These are phyloP conservation scores for Stevia rebaudiana DNA, from an alignment of 140 eudicot species.

Conservation along the genomic window DNA sequence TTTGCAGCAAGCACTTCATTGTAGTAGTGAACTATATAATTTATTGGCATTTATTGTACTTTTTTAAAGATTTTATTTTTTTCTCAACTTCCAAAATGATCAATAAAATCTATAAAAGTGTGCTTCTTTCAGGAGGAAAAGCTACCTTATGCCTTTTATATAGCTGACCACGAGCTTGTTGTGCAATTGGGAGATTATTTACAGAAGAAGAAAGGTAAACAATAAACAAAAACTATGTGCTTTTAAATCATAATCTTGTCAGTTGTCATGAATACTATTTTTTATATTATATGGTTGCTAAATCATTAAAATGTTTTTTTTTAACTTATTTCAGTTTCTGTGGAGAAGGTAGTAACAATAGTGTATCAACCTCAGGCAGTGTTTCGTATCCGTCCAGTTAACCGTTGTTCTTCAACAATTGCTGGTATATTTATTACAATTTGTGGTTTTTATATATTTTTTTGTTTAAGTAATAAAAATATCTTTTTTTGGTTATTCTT, in stretches of 20 bases:
- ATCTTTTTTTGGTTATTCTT: not conserved
- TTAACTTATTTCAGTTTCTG: conserved; percentile 72
- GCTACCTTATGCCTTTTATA: conserved; percentile 88
- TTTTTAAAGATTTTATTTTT: not conserved
- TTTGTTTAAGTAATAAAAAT: not conserved
- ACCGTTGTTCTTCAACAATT: conserved; percentile 91
- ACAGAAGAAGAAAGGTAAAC: conserved; percentile 64
- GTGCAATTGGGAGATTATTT: conserved; percentile 67
- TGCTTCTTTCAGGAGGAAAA: conserved; percentile 65
- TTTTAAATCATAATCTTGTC: not conserved
- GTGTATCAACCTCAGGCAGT: conserved; percentile 97
- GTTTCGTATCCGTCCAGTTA: conserved; percentile 91
- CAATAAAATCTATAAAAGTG: not conserved
- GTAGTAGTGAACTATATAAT: not conserved
- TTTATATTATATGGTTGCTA: not conserved
- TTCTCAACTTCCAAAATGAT: not conserved
- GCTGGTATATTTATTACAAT: conserved; percentile 47
- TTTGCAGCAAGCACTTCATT: not conserved
- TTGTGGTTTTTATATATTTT: not conserved
- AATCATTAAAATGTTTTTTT: not conserved
- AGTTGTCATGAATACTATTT: not conserved
- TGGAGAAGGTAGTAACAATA: conserved; percentile 87
- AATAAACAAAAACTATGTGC: not conserved
- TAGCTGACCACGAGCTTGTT: conserved; percentile 87
- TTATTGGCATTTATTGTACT: not conserved